Evolutionary conservation across 1,284 basidiomycete species (phyloP).

Genomic region (Cutaneotrichosporon mucoides): DNA sequence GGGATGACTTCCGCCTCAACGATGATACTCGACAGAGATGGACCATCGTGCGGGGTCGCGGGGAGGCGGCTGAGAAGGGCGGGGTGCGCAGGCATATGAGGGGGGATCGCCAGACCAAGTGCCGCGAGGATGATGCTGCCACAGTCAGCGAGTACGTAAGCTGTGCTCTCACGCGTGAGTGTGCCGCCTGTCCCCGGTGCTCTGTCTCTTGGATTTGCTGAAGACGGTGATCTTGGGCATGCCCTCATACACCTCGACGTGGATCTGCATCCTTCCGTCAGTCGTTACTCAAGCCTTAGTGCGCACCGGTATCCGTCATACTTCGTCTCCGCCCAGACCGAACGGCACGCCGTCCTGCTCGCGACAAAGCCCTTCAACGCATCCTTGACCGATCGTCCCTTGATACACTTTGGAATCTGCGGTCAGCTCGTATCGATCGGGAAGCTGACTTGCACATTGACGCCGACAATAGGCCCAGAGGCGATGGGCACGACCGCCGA

Average conservation of each 20-base stretch:
- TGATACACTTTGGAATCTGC: slow-evolving; percentile 75
- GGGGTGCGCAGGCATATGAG: slow-evolving; percentile 22
- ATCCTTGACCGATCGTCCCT: slow-evolving; percentile 60
- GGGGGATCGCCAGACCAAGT: slow-evolving; percentile 53
- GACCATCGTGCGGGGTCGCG: too few species aligned
- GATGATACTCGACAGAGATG: slow-evolving; percentile 53
- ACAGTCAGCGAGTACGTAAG: slow-evolving; percentile 9
- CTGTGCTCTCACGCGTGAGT: slow-evolving; percentile 58
- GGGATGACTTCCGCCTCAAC: slow-evolving; percentile 86
- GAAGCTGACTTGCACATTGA: slow-evolving; percentile 57
- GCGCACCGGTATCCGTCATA: slow-evolving; percentile 76
- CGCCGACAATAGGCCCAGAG: slow-evolving; percentile 51
- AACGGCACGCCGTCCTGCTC: slow-evolving; percentile 17
- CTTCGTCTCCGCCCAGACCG: slow-evolving; percentile 78
- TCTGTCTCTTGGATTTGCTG: slow-evolving; percentile 77
- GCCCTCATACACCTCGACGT: slow-evolving; percentile 56
- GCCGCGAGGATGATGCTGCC: slow-evolving; percentile 61
- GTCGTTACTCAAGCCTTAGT: background rate
- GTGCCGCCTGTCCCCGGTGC: slow-evolving; percentile 65
- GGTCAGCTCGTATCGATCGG: background rate
- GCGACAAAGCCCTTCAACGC: slow-evolving; percentile 55
- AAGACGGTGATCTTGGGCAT: slow-evolving; percentile 64
- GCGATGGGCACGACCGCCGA: background rate
- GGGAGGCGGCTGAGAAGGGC: slow-evolving; percentile 9
- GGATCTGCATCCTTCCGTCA: slow-evolving; percentile 63